phyloP scores from a whole-genome alignment of 2,329 filamentous ascomycete species.

The Calonectria pseudoturangicola region DNA sequence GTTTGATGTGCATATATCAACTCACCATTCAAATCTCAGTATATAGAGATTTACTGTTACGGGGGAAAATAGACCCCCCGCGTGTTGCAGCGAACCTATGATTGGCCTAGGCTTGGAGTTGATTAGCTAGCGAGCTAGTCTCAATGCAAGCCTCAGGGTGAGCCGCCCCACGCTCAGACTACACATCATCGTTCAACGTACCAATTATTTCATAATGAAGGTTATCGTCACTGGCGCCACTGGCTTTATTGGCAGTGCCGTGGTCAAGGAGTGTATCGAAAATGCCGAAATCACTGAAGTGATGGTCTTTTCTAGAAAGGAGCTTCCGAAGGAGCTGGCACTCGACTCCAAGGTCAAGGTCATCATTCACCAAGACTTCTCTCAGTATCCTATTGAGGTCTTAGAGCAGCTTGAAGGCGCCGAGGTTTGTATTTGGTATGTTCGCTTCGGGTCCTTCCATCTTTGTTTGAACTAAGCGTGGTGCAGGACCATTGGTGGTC shows the following conservation, averaged over 20 bases:
- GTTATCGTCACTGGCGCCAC: conserved; percentile 25
- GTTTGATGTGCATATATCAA: not conserved
- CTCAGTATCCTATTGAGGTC: conserved; percentile 18
- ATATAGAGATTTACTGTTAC: too few species aligned
- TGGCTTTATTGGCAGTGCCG: conserved; percentile 24
- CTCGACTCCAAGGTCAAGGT: conserved; percentile 9
- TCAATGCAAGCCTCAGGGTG: conserved; percentile 16
- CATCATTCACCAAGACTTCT: conserved; percentile 29
- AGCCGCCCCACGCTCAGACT: not conserved
- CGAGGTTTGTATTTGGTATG: conserved; percentile 25
- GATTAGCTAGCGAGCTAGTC: not conserved
- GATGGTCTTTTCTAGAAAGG: conserved; percentile 5
- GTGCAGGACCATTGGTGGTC: conserved; percentile 22
- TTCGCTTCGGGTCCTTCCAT: not conserved
- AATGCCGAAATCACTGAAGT: conserved; percentile 28
- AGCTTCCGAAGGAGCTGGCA: not conserved
- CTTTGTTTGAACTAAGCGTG: not conserved
- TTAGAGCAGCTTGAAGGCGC: conserved; percentile 20
- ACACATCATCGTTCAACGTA: not conserved
- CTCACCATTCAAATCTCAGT: not conserved
- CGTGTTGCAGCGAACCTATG: not conserved
- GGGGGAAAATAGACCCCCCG: conserved; percentile 11
- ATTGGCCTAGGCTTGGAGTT: not conserved
- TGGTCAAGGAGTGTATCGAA: conserved; percentile 30
- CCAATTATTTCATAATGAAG: conserved; percentile 13